Percentiles rank a stretch among this genome's conserved stretches.
Conservation (phyloP, 352 stramenopile genomes). For the Pythium utonaiense region DNA sequence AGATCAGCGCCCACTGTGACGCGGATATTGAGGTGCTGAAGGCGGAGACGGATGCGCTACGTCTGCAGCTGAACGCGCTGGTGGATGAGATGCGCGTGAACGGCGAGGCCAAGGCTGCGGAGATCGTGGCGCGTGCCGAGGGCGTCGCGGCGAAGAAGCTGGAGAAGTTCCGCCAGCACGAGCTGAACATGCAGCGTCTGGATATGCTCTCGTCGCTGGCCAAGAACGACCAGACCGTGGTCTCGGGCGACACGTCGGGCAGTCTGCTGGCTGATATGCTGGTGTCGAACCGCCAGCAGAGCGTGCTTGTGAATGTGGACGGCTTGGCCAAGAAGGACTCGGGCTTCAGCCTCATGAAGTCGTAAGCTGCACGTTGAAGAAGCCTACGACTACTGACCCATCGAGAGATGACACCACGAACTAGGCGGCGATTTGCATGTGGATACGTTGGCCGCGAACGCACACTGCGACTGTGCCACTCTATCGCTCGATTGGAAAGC, state of each 20-base stretch:
- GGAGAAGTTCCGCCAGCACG: conserved; percentile 24
- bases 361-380: conserved; percentile 6
- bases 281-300: conserved; percentile 31
- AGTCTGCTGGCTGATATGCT: conserved; percentile 30
- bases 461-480: neutral
- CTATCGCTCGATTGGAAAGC: conserved; percentile 22
- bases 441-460: neutral
- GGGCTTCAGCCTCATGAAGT: conserved; percentile 26
- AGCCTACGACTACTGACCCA: too few relatives aligned
- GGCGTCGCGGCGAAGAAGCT: conserved; percentile 30
- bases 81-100: conserved; percentile 23
- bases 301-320: conserved; percentile 31
- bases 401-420: too few relatives aligned
- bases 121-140: conserved; percentile 31
- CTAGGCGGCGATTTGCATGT: neutral
- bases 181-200: conserved; percentile 29
- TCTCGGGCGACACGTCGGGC: conserved; percentile 26
- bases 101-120: conserved; percentile 26
- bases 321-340: conserved; percentile 18
- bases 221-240: conserved; percentile 25
- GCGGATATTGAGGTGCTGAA: conserved; percentile 29
- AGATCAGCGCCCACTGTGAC: conserved; percentile 32
- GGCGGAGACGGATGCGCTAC: conserved; percentile 24
- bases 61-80: conserved; percentile 25
- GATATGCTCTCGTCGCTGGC: conserved; percentile 25